These are phyloP conservation scores for Clitopilus hobsonii DNA, from an alignment of 768 basidiomycete species.

Conservation along the genomic window DNA sequence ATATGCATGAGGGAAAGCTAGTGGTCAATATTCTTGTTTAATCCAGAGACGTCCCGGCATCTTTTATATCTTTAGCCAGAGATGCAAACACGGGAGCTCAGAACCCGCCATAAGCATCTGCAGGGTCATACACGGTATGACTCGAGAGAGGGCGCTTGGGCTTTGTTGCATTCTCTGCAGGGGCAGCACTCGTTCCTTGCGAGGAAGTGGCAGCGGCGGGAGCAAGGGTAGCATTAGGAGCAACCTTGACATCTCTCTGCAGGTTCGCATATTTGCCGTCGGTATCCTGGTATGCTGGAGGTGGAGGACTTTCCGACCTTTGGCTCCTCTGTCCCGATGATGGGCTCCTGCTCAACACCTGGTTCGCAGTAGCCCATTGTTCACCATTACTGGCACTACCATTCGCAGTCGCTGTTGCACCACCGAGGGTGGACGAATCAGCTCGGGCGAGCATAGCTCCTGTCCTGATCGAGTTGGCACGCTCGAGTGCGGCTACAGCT, in stretches of 20 bases:
- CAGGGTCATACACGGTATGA: conserved; percentile 53
- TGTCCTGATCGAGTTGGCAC: background rate
- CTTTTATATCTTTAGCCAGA: no score
- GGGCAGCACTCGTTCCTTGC: background rate
- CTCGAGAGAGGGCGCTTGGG: conserved; percentile 12
- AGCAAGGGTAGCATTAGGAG: conserved; percentile 3
- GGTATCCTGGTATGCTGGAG: conserved; percentile 5
- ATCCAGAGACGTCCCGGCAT: background rate
- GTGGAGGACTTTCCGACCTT: background rate
- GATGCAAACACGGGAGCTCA: conserved; percentile 25
- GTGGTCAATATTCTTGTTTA: background rate
- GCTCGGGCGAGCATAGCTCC: background rate
- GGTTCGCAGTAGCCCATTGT: background rate
- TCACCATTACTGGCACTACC: background rate
- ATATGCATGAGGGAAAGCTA: no score
- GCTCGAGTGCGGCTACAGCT: background rate
- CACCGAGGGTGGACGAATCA: background rate
- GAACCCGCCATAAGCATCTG: conserved; percentile 69
- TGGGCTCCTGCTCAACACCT: background rate
- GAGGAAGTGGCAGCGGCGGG: background rate
- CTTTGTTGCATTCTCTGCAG: no score
- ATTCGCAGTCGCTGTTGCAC: background rate
- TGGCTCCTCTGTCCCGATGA: conserved; percentile 9
- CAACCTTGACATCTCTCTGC: conserved; percentile 14
- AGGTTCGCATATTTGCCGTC: conserved; percentile 13